phyloP scores from a whole-genome alignment of 2,329 filamentous ascomycete genomes.

The Colletotrichum tabaci region DNA sequence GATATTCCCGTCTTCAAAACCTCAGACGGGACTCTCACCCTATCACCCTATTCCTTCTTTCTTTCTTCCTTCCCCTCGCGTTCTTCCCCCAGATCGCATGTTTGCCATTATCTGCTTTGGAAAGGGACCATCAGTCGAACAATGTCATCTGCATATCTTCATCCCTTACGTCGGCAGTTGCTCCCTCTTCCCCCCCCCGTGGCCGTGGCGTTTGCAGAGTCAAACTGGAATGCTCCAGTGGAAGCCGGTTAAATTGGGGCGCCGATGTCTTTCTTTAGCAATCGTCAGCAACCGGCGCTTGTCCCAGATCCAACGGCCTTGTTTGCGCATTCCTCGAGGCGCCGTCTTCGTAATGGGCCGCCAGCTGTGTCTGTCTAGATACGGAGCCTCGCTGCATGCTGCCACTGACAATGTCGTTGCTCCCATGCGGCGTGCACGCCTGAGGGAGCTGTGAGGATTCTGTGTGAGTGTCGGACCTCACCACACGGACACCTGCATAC shows the following conservation, averaged over 20 bases:
- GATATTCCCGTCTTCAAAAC: constrained; percentile 19
- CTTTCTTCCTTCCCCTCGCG: no score
- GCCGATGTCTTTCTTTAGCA: constrained; percentile 36
- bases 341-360: constrained; percentile 14
- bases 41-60: no score
- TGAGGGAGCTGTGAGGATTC: constrained; percentile 9
- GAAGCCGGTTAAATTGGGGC: constrained; percentile 5
- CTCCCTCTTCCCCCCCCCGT: not conserved
- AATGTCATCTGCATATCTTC: constrained; percentile 23
- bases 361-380: constrained; percentile 14
- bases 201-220: constrained; percentile 7
- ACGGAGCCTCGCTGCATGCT: not conserved
- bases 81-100: not conserved
- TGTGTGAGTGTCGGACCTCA: not conserved
- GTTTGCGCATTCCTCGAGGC: constrained; percentile 14
- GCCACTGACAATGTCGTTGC: not conserved
- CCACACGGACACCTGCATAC: constrained; percentile 3
- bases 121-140: not conserved
- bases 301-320: constrained; percentile 30
- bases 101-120: constrained; percentile 6
- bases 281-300: constrained; percentile 33
- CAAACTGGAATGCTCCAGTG: constrained; percentile 1
- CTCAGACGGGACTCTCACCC: not conserved
- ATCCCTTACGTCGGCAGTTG: not conserved
- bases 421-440: not conserved